phyloP scores from a whole-genome alignment of 345 rosid genomes.

The Erysimum cheiranthoides region DNA sequence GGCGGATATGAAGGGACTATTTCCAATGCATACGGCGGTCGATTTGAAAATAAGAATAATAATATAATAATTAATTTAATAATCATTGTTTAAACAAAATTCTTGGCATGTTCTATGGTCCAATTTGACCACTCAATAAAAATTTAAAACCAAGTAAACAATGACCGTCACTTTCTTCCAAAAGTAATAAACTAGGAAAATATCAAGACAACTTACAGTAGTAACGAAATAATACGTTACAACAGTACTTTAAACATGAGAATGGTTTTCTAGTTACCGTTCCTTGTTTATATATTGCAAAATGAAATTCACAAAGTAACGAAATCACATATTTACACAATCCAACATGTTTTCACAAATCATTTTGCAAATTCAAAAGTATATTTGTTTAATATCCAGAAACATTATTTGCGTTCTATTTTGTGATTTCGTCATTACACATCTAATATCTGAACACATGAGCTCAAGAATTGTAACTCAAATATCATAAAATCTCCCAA shows the following conservation, averaged over 20 bases:
- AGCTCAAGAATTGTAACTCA: slow-evolving; percentile 24
- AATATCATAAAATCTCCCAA: slow-evolving; percentile 26
- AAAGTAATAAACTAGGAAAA: slow-evolving; percentile 7
- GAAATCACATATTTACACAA: background rate
- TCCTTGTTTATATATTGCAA: background rate
- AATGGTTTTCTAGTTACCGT: background rate
- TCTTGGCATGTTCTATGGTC: slow-evolving; percentile 34
- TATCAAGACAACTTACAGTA: background rate
- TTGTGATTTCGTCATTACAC: background rate
- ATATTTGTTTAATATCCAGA: background rate
- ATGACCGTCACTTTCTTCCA: slow-evolving; percentile 18
- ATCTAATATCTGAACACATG: slow-evolving; percentile 18
- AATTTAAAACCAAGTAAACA: background rate
- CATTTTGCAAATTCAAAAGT: too few species aligned
- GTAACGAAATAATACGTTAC: slow-evolving; percentile 1
- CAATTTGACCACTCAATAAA: slow-evolving; percentile 12
- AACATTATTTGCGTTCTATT: background rate
- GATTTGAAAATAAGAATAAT: slow-evolving; percentile 5
- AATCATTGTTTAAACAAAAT: background rate
- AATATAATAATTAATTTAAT: background rate
- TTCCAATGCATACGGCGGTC: slow-evolving; percentile 34
- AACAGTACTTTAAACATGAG: background rate
- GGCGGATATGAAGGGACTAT: slow-evolving; percentile 14
- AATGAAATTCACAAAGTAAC: background rate
- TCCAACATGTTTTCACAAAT: background rate